A percentile compares a stretch with the other conserved stretches of the same genome.
Conservation (phyloP, 345 rosid genomes). For the Eucalyptus albens region DNA sequence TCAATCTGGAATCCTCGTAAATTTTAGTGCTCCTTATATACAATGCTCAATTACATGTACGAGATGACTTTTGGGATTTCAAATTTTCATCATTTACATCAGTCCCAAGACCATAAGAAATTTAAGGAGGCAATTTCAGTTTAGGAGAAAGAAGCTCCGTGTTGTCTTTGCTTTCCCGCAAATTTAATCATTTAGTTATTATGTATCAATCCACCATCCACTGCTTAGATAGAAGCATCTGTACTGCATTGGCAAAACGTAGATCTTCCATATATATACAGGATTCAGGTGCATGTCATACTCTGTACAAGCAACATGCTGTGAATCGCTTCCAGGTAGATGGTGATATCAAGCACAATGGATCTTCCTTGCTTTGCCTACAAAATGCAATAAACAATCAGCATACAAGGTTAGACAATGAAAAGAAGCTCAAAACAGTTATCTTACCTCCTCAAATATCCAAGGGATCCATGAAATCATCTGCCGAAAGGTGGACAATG, state of each 20-base stretch:
- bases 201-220: neutral
- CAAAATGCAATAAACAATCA: conserved; percentile 8
- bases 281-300: conserved; percentile 13
- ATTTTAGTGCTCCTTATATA: neutral
- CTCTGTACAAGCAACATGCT: conserved; percentile 48
- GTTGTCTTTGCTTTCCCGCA: neutral
- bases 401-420: neutral
- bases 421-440: neutral
- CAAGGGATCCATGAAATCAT: conserved; percentile 73
- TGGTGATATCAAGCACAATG: conserved; percentile 28
- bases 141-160: neutral
- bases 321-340: conserved; percentile 74
- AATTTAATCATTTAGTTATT: neutral
- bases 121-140: neutral
- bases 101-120: neutral
- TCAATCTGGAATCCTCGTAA: neutral
- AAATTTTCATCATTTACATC: neutral
- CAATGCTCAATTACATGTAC: neutral
- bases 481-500: conserved; percentile 38
- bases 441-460: conserved; percentile 61
- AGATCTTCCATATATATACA: neutral
- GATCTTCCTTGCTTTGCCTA: conserved; percentile 46
- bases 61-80: neutral
- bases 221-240: neutral
- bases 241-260: neutral